A percentile compares a stretch with the other conserved stretches of the same genome.
Evolutionary conservation across 495 filamentous ascomycete genomes (phyloP).

Genomic region (Tuber indicum): DNA sequence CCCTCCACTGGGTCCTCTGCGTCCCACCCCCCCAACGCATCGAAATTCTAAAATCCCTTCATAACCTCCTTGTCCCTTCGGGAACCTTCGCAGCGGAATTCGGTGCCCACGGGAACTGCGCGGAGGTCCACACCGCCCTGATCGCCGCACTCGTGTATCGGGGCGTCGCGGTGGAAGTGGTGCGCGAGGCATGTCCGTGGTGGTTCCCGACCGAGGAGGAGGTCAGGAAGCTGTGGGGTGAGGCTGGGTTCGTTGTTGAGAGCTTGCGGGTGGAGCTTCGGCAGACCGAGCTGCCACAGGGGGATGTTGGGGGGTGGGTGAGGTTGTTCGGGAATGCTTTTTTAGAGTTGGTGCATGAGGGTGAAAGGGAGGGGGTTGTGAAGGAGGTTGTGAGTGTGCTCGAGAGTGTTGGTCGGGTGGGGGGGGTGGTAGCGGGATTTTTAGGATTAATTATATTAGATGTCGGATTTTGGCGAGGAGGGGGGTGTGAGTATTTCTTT

Average conservation of each 20-base stretch:
- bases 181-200: slow-evolving; percentile 57
- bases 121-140: slow-evolving; percentile 58
- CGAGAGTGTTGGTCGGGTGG: slow-evolving; percentile 47
- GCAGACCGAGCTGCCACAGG: slow-evolving; percentile 54
- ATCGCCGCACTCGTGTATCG: slow-evolving; percentile 50
- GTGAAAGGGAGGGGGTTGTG: slow-evolving; percentile 51
- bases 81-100: slow-evolving; percentile 65
- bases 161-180: slow-evolving; percentile 49
- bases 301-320: slow-evolving; percentile 60
- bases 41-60: slow-evolving; percentile 48
- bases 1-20: slow-evolving; percentile 70
- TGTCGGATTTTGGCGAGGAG: slow-evolving; percentile 59
- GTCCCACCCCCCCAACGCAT: slow-evolving; percentile 40
- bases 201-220: slow-evolving; percentile 60
- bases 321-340: slow-evolving; percentile 53
- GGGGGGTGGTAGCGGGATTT: slow-evolving; percentile 51
- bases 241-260: slow-evolving; percentile 56
- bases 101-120: slow-evolving; percentile 65
- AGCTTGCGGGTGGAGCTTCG: slow-evolving; percentile 58
- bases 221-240: slow-evolving; percentile 50
- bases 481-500: slow-evolving; percentile 15
- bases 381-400: slow-evolving; percentile 55
- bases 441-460: slow-evolving; percentile 65
- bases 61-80: slow-evolving; percentile 50
- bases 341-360: slow-evolving; percentile 50